phyloP scores from a whole-genome alignment of 371 early-diverging fungal genomes.

The Apophysomyces variabilis region DNA sequence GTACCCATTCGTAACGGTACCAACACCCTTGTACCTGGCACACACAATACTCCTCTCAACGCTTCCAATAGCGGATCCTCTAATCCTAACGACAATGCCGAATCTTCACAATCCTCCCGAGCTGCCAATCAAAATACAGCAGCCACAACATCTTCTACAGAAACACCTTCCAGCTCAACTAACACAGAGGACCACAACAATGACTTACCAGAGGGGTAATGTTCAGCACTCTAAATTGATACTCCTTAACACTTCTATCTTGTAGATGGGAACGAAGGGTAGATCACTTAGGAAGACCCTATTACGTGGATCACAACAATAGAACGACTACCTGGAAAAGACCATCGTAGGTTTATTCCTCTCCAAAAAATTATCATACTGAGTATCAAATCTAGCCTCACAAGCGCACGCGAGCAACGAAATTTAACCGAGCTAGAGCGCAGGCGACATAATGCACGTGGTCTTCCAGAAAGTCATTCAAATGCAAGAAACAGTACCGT shows the following conservation, averaged over 20 bases:
- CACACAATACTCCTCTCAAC: constrained; percentile 29
- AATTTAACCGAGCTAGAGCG: constrained; percentile 74
- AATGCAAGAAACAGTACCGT: constrained; percentile 30
- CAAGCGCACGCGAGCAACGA: constrained; percentile 55
- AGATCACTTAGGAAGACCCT: constrained; percentile 69
- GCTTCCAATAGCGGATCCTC: constrained; percentile 27
- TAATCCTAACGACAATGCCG: constrained; percentile 23
- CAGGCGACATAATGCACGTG: constrained; percentile 77
- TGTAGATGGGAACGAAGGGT: constrained; percentile 74
- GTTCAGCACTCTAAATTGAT: constrained; percentile 8
- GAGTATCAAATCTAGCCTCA: constrained; percentile 32
- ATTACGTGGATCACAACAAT: constrained; percentile 77
- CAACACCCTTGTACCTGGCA: constrained; percentile 46
- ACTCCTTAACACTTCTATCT: neutral
- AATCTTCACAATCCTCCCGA: constrained; percentile 15
- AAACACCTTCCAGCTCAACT: constrained; percentile 15
- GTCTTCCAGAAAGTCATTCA: constrained; percentile 70
- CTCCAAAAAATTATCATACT: constrained; percentile 5
- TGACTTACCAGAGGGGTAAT: constrained; percentile 74
- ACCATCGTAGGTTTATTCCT: constrained; percentile 48
- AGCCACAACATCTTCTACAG: constrained; percentile 11
- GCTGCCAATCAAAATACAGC: constrained; percentile 20
- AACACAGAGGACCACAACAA: constrained; percentile 38
- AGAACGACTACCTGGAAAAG: constrained; percentile 77
- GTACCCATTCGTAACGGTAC: constrained; percentile 46